Evolutionary conservation across 1,284 basidiomycete species (phyloP).

Genomic region (Meripilus lineatus): DNA sequence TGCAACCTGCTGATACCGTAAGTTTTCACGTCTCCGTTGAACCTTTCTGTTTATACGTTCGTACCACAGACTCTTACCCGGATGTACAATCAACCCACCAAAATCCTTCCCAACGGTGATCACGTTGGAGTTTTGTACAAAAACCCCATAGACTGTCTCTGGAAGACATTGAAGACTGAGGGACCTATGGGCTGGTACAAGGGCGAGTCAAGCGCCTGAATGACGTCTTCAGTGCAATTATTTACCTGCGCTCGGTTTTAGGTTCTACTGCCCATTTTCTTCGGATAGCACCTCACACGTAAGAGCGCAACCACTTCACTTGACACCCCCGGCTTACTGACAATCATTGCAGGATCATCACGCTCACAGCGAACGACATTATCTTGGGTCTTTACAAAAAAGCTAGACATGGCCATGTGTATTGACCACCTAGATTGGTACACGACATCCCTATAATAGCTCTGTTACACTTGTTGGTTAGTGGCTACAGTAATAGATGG

Average conservation of each 20-base stretch:
- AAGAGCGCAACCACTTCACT: slow-evolving; percentile 21
- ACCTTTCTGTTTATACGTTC: not conserved
- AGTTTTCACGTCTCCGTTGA: slow-evolving; percentile 19
- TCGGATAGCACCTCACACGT: slow-evolving; percentile 91
- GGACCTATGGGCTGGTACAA: slow-evolving; percentile 92
- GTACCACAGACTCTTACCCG: slow-evolving; percentile 74
- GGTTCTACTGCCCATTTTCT: slow-evolving; percentile 90
- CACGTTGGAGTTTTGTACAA: slow-evolving; percentile 78
- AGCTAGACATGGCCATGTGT: slow-evolving; percentile 12
- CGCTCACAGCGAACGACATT: slow-evolving; percentile 83
- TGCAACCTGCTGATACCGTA: slow-evolving; percentile 88
- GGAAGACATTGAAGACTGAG: slow-evolving; percentile 92
- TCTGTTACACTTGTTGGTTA: too few species aligned
- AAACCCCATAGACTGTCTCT: slow-evolving; percentile 93
- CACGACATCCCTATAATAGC: too few species aligned
- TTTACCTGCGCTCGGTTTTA: slow-evolving; percentile 23
- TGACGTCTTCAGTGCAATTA: not conserved
- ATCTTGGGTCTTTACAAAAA: slow-evolving; percentile 73
- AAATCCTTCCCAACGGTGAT: slow-evolving; percentile 67
- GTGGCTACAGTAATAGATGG: too few species aligned
- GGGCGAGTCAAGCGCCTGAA: slow-evolving; percentile 38
- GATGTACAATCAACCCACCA: slow-evolving; percentile 94
- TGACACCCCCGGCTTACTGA: not conserved
- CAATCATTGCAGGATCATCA: slow-evolving; percentile 62
- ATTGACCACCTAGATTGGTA: too few species aligned